Evolutionary conservation across 2,329 filamentous ascomycete species (phyloP), one percentile per base, ranked within the genome.

Genomic region (Colletotrichum sp.): DNA sequence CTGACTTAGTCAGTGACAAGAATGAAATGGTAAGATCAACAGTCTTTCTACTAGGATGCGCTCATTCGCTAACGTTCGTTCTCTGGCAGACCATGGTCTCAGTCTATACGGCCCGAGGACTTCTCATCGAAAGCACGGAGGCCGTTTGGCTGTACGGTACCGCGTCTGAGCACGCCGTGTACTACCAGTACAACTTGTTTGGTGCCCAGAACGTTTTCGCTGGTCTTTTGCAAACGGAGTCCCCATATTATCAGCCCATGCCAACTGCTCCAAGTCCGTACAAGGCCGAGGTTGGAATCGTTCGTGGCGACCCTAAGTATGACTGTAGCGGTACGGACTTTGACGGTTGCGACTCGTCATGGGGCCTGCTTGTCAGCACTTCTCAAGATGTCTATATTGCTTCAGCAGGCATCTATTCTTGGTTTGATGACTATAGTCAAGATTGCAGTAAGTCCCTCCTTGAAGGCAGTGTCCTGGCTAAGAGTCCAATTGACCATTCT

Each of bases 211-310:
- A 89, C 79, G 80, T 90, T 78, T 90, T 87, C 79, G 90, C 93
- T 85, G 89, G 88, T 18, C 84, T 92, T 66, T 91, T 95, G 75
- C 93, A 95, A 81, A 91, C 91, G 1, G 93, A 95, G 82, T 93
- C 92, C 3, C 91, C 93, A 13, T 91, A 89, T 84, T 93, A 90
- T 85, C 81, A 84, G 68, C 79, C 80, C 88, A 93, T 65, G 4
- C 78, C 78, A 4, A 60, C 16, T 18, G 76, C 78, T 15, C 78
- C 77, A 7, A 79, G 67, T 28, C 80, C 78, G 3, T 81, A 80
- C 39, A n/a, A 39, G 3, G 48, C 67, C 16, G 24, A 22, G 0
- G 59, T 78, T 1, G 79, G 77, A 4, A 6, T 34, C 9, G 72
- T 79, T 2, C 8, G 18, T 6, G 64, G 72, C 3, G 78, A 81